phyloP scores from a whole-genome alignment of 768 basidiomycete species.

The Suillus sp. region DNA sequence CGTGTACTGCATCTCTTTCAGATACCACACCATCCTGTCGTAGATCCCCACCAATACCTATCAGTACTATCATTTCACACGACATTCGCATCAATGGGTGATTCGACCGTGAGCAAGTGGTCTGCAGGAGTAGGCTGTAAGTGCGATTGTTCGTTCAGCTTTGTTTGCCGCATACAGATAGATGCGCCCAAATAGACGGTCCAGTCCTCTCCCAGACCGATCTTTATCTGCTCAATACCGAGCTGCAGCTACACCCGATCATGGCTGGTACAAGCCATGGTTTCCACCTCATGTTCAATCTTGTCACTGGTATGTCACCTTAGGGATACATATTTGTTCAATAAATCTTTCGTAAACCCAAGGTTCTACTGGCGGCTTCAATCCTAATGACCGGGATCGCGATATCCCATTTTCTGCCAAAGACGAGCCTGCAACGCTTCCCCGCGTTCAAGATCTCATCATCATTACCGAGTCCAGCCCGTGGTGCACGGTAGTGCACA shows the following conservation, averaged over 20 bases:
- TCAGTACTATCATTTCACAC: conserved; percentile 3
- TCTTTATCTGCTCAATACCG: conserved; percentile 72
- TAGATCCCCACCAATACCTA: conserved; percentile 2
- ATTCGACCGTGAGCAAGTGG: conserved; percentile 36
- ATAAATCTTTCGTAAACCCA: neutral
- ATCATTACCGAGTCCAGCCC: conserved; percentile 65
- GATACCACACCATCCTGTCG: neutral
- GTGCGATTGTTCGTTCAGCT: conserved; percentile 10
- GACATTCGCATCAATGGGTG: conserved; percentile 27
- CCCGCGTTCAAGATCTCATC: conserved; percentile 59
- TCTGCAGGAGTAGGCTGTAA: conserved; percentile 39
- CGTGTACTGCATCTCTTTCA: neutral
- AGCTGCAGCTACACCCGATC: conserved; percentile 75
- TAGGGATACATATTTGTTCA: neutral
- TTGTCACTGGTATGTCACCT: conserved; percentile 56
- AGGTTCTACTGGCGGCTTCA: conserved; percentile 68
- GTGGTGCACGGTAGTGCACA: conserved; percentile 79
- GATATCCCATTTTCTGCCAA: conserved; percentile 56
- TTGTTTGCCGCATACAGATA: conserved; percentile 43
- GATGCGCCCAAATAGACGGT: conserved; percentile 35
- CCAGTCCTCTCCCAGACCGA: conserved; percentile 81
- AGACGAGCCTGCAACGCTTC: conserved; percentile 71
- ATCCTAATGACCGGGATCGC: conserved; percentile 56
- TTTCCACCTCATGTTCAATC: conserved; percentile 73
- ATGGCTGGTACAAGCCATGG: conserved; percentile 48